Evolutionary conservation across 371 early-diverging fungal genomes (phyloP), one percentile per base, ranked within the genome.

Genomic region (Mortierella sp.): DNA sequence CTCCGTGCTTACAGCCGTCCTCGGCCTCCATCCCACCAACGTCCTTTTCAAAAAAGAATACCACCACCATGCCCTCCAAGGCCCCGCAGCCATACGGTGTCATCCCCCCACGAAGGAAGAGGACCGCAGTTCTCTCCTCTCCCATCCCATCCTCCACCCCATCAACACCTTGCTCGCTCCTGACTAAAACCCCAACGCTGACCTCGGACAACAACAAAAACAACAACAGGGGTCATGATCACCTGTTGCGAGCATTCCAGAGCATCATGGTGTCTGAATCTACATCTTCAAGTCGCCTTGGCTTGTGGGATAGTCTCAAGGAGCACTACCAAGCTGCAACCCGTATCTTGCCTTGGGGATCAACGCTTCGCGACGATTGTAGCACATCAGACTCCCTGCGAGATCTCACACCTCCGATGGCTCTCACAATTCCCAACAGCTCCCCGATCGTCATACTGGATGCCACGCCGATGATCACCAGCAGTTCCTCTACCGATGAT

Each of bases 1-100:
- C 68, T 28, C 68, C 57, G 9, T 78, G 79, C 54, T 72, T 61
- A 68, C 67, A 65, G 45, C 58, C 71, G 38, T 43, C 64, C n/a
- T 23, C 58, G 13, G 5, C 56, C 43, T 38, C 57, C 30, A 19
- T 26, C 34, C 19, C 61, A 16, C 34, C 67, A 16, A 16, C 58
- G 4, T 46, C 51, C 19, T 42, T 62, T 59, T 57, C 71, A 61
- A 51, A 56, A 63, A 24, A 71, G 27, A 26, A 19, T 47, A 78
- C 83, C 23, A 79, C 82, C 58, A 82, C 81, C 47, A 54, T 82
- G 28, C 59, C 82, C 21, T 76, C 82, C 47, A 74, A 81, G 31
- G 80, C 80, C 4, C 82, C 85, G 24, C 81, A 86, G 65, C 87
- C 87, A 14, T 86, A 87, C 62, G 88, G 86, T 27, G 80, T 79